Percentiles rank a stretch among this genome's conserved stretches.
Conservation (phyloP, 306 rosid species). For the Cicer cuneatum region DNA sequence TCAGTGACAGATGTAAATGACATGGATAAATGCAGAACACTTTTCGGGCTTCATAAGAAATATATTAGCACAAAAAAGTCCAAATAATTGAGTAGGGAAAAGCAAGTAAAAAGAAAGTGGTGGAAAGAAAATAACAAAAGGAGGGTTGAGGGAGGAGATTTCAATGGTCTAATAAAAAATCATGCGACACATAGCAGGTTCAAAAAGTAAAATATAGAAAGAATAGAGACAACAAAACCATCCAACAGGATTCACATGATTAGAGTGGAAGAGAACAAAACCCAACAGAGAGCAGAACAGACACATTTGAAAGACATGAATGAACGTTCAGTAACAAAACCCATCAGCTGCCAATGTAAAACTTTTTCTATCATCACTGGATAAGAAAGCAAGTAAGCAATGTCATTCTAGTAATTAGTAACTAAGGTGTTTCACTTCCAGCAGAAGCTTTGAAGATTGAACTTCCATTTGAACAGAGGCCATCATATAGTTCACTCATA, state of each 20-base stretch:
- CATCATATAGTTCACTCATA: conserved; percentile 18
- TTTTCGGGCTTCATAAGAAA: conserved; percentile 18
- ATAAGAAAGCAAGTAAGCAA: not conserved
- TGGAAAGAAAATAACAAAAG: not conserved
- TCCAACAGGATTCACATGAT: conserved; percentile 32
- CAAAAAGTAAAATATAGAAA: not conserved
- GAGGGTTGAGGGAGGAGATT: not conserved
- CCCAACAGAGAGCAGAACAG: not conserved
- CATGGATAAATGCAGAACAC: conserved; percentile 10
- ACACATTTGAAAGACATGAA: not conserved
- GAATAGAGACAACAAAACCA: conserved; percentile 19
- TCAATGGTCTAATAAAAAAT: not conserved
- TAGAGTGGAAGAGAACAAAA: conserved; percentile 26
- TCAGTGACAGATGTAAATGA: conserved; percentile 2
- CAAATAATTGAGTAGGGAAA: not conserved
- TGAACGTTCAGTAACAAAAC: not conserved
- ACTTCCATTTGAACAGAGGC: not conserved
- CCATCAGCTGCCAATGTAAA: conserved; percentile 8
- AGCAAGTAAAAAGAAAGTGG: not conserved
- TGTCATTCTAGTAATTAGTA: not conserved
- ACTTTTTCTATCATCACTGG: not conserved
- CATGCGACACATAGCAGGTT: not conserved
- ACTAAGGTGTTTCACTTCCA: conserved; percentile 16
- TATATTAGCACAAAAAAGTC: conserved; percentile 1
- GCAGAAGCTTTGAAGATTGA: conserved; percentile 5